Conservation (phyloP, 2,329 filamentous ascomycete species). For the Diaporthe citriasiana region DNA sequence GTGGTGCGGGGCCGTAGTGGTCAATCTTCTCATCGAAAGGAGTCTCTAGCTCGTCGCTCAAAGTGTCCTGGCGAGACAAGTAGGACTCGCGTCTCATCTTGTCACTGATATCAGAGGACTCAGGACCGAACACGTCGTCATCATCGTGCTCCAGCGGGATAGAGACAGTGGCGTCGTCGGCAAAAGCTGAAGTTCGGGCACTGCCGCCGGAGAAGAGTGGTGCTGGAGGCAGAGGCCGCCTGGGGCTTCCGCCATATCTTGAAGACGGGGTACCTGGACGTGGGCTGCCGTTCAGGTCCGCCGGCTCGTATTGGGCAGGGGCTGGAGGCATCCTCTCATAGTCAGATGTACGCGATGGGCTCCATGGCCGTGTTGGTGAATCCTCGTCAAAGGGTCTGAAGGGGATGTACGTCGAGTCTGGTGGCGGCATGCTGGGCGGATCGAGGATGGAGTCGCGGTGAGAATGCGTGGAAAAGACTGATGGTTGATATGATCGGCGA, state of each 20-base stretch:
- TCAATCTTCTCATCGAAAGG: constrained; percentile 71
- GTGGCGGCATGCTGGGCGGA: constrained; percentile 71
- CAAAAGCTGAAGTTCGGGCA: constrained; percentile 66
- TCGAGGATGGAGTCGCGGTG: constrained; percentile 69
- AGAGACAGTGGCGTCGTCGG: constrained; percentile 78
- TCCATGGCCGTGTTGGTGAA: constrained; percentile 65
- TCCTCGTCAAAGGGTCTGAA: constrained; percentile 63
- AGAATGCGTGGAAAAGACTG: constrained; percentile 62
- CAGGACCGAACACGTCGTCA: constrained; percentile 81
- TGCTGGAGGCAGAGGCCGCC: constrained; percentile 88
- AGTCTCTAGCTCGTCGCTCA: constrained; percentile 60
- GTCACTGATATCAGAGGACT: constrained; percentile 63
- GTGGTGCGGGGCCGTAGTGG: constrained; percentile 89
- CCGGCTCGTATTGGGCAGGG: constrained; percentile 83
- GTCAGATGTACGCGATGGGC: constrained; percentile 38
- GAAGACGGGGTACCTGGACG: constrained; percentile 92
- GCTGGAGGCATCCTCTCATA: constrained; percentile 78
- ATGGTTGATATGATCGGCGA: constrained; percentile 66
- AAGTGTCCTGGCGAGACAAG: constrained; percentile 65
- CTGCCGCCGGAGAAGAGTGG: constrained; percentile 79
- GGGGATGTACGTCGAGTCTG: constrained; percentile 74
- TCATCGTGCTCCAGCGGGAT: constrained; percentile 76
- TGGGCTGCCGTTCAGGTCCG: constrained; percentile 90
- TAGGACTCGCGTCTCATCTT: constrained; percentile 72
- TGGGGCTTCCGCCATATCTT: constrained; percentile 87